Conservation (phyloP, 495 filamentous ascomycete species). For the Tuber brumale region DNA sequence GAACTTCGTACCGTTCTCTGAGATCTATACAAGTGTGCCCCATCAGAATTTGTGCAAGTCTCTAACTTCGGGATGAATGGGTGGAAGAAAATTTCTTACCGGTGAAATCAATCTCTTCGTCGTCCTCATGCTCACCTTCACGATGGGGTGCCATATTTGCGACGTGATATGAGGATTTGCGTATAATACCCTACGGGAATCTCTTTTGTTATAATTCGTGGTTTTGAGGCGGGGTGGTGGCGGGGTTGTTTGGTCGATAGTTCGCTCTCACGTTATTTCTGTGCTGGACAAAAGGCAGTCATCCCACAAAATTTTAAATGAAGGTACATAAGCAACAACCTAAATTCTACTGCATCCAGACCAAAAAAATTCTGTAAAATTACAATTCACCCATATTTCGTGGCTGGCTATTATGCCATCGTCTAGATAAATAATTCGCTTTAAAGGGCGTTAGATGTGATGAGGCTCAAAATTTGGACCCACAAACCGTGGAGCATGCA, state of each 20-base stretch:
- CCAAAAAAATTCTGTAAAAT: background rate
- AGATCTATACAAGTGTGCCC: conserved; percentile 55
- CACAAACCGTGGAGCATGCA: background rate
- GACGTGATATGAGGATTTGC: background rate
- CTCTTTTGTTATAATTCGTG: background rate
- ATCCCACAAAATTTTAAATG: background rate
- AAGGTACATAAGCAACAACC: background rate
- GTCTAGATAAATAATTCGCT: background rate
- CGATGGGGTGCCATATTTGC: conserved; percentile 35
- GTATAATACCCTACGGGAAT: background rate
- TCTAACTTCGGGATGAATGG: too few relatives aligned
- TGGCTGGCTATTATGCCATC: background rate
- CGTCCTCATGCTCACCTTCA: conserved; percentile 64
- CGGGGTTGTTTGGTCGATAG: background rate
- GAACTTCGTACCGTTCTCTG: conserved; percentile 84
- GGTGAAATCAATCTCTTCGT: conserved; percentile 88
- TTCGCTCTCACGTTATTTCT: background rate
- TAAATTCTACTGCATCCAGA: too few relatives aligned
- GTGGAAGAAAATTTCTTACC: conserved; percentile 45
- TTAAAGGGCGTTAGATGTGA: background rate
- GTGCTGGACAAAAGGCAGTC: background rate
- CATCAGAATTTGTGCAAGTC: conserved; percentile 8
- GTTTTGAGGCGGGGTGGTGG: background rate
- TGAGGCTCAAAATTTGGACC: background rate
- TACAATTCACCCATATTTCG: background rate